Percentiles rank a stretch among this genome's conserved stretches.
Conservation (phyloP, 805 yeast genomes). For the Candida sanyiensis region DNA sequence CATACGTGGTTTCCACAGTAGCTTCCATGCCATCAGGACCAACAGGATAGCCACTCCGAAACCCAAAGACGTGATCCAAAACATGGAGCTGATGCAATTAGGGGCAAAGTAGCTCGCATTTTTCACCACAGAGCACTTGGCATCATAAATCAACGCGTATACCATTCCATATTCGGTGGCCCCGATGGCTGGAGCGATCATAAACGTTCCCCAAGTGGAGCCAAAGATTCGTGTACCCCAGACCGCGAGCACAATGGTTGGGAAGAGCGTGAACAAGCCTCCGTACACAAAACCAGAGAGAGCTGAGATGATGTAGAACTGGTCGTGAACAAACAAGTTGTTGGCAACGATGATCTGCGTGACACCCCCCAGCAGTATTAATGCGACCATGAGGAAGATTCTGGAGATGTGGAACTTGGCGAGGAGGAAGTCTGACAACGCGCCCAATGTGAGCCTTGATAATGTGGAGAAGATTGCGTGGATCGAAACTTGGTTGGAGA, state of each 20-base stretch:
- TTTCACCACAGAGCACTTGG: slow-evolving; percentile 19
- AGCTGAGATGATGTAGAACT: slow-evolving; percentile 33
- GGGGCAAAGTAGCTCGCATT: neutral
- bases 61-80: slow-evolving; percentile 16
- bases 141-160: slow-evolving; percentile 62
- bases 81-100: slow-evolving; percentile 18
- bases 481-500: slow-evolving; percentile 48
- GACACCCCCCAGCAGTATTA: slow-evolving; percentile 31
- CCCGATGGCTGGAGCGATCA: slow-evolving; percentile 86
- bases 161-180: slow-evolving; percentile 60
- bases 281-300: slow-evolving; percentile 74
- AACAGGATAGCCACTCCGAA: slow-evolving; percentile 11
- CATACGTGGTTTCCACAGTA: slow-evolving; percentile 14
- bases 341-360: slow-evolving; percentile 31
- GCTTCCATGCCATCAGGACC: slow-evolving; percentile 20
- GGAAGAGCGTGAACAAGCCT: slow-evolving; percentile 77
- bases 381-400: slow-evolving; percentile 27
- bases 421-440: slow-evolving; percentile 56
- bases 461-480: slow-evolving; percentile 66
- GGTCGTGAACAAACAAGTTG: slow-evolving; percentile 18
- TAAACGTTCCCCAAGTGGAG: slow-evolving; percentile 86
- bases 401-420: slow-evolving; percentile 23
- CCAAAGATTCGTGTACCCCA: slow-evolving; percentile 92
- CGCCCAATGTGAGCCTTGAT: slow-evolving; percentile 63
- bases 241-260: slow-evolving; percentile 73